Conservation (phyloP, 2,329 filamentous ascomycete species). For the Neopestalotiopsis rosae region DNA sequence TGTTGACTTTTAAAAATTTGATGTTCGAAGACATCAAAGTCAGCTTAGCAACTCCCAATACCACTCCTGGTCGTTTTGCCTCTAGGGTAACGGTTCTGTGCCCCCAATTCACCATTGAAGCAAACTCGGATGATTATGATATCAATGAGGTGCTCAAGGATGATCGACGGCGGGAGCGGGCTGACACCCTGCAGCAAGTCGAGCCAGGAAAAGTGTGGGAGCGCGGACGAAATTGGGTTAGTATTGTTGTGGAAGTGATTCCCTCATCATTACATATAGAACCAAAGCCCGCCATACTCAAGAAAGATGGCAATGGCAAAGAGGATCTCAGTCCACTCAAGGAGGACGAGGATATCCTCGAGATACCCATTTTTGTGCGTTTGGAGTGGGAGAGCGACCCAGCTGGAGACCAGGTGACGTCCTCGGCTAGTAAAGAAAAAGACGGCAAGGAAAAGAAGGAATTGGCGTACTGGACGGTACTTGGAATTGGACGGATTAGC, state of each 20-base stretch:
- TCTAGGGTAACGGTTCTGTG: constrained; percentile 90
- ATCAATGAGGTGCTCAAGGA: constrained; percentile 88
- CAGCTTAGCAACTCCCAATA: constrained; percentile 82
- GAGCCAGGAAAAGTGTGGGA: constrained; percentile 98
- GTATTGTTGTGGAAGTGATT: constrained; percentile 89
- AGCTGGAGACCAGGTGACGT: constrained; percentile 68
- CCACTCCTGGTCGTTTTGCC: constrained; percentile 76
- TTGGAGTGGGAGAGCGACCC: constrained; percentile 85
- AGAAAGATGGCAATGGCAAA: constrained; percentile 36
- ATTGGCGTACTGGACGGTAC: constrained; percentile 92
- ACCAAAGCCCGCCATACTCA: constrained; percentile 32
- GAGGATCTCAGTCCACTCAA: constrained; percentile 53
- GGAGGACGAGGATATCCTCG: constrained; percentile 70
- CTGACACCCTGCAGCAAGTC: constrained; percentile 58
- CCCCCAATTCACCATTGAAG: constrained; percentile 91
- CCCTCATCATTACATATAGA: constrained; percentile 60
- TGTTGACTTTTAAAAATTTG: constrained; percentile 91
- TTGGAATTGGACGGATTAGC: constrained; percentile 83
- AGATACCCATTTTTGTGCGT: constrained; percentile 93
- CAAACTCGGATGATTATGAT: constrained; percentile 83
- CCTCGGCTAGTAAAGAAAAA: constrained; percentile 60
- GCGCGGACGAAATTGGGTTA: constrained; percentile 91
- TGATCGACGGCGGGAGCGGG: constrained; percentile 44
- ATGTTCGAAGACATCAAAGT: constrained; percentile 91
- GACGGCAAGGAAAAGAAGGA: constrained; percentile 80